Base-by-base conservation (phyloP, 2,329 filamentous ascomycete genomes). In the Calycina marina region DNA sequence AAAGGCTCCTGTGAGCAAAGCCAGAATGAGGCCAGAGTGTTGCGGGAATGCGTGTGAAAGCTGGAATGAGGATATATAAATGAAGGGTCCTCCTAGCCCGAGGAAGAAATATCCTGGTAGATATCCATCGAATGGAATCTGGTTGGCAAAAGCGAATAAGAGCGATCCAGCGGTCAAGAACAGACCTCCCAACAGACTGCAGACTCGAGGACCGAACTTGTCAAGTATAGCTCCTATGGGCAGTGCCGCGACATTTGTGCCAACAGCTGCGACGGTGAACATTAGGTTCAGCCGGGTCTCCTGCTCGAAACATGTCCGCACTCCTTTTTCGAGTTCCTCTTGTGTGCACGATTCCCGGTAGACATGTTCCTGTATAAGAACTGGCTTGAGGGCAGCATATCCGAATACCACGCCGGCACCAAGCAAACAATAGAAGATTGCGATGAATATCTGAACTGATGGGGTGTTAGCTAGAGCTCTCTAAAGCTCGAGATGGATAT, bases 211-310 rank as follows among this genome's bases (percentile, higher is more conserved):
- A 1, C 86, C 86, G 49, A 72, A 86, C 40, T 73, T 67, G 56
- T 93, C 86, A 14, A 93, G 68, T 27, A 93, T 77, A 3, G 82
- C 81, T 28, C 86, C 86, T 8, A 93, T 74, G 2, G 85, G 82
- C 5, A 93, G 64, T 9, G 86, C 85, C 25, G 75, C 82, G 9
- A 93, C 78, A 48, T 93, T 93, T 24, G 85, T 92, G 5, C 72
- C 79, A 6, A 93, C 84, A 10, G 84, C 85, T 9, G 85, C 85
- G 25, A 85, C 69, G 4, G 84, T 92, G 62, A 93, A 93, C 81
- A 93, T 93, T 43, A 93, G 61, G 53, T 93, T 93, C 35, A 93
- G 66, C 37, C 65, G 65, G 32, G 74, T 69, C 47, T 72, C 69
- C 46, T 76, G 72, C 38, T 62, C 60, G 39, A 65, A 69, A 49